These are phyloP conservation scores for Hyaloscypha variabilis DNA, from an alignment of 495 filamentous ascomycete species.

Conservation along the genomic window DNA sequence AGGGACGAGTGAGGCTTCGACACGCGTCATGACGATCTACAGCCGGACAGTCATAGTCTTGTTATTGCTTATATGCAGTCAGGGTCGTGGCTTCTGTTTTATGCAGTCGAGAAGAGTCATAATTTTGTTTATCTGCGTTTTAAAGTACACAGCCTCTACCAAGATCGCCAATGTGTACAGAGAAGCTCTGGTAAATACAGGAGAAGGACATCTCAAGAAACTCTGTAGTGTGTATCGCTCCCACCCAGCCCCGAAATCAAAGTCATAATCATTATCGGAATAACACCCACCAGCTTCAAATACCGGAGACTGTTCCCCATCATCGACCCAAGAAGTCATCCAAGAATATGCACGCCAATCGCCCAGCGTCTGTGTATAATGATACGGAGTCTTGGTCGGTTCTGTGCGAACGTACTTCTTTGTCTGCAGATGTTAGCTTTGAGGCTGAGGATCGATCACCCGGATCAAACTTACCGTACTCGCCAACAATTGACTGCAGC, in stretches of 20 bases:
- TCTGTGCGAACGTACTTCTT: conserved; percentile 20
- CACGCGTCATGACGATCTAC: neutral
- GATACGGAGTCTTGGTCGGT: neutral
- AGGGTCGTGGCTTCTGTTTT: neutral
- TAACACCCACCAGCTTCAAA: neutral
- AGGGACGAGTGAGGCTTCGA: neutral
- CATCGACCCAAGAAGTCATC: conserved; percentile 31
- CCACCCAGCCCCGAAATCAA: neutral
- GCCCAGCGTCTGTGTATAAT: conserved; percentile 24
- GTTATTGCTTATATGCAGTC: neutral
- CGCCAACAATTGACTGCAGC: conserved; percentile 13
- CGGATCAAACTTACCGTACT: conserved; percentile 26
- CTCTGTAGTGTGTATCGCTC: neutral
- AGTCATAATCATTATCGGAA: neutral
- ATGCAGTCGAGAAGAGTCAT: neutral
- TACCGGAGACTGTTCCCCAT: neutral
- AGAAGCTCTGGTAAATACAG: conserved; percentile 15
- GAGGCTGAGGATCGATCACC: neutral
- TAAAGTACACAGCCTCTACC: neutral
- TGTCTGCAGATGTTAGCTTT: conserved; percentile 21
- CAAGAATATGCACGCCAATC: conserved; percentile 30
- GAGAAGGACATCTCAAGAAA: neutral
- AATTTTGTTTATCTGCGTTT: neutral
- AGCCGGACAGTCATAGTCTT: neutral
- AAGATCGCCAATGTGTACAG: conserved; percentile 40